phyloP scores from a whole-genome alignment of 805 yeast species.

The Pichia californica region DNA sequence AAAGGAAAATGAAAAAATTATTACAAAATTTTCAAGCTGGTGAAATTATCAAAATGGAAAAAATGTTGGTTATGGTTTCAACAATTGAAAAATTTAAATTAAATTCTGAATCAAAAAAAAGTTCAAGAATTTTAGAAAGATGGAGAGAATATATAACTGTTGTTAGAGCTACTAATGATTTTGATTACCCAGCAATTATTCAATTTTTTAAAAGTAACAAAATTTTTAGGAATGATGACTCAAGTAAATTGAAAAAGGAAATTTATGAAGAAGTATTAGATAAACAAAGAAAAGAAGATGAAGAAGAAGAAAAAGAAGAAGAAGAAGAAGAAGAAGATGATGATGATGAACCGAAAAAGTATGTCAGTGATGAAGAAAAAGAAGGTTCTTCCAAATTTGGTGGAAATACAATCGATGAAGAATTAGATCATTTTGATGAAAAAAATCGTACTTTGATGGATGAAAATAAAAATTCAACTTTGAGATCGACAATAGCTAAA shows the following conservation, averaged over 20 bases:
- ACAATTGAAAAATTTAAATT: conserved; percentile 28
- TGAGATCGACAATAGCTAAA: background rate
- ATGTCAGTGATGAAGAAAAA: background rate
- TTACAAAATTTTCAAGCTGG: conserved; percentile 41
- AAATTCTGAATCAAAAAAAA: conserved; percentile 22
- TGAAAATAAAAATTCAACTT: background rate
- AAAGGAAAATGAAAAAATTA: conserved; percentile 20
- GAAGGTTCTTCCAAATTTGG: too few species aligned
- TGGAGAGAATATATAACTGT: conserved; percentile 80
- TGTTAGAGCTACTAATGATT: conserved; percentile 53
- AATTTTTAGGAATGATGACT: conserved; percentile 23
- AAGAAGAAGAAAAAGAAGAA: background rate
- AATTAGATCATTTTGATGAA: background rate
- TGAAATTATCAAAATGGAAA: conserved; percentile 58
- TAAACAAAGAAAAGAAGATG: background rate
- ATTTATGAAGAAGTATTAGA: conserved; percentile 1
- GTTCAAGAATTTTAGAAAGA: conserved; percentile 50
- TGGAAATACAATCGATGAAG: background rate
- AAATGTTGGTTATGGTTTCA: conserved; percentile 53
- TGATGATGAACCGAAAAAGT: background rate
- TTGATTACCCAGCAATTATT: conserved; percentile 46
- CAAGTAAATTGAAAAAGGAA: background rate
- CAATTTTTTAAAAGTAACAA: conserved; percentile 53
- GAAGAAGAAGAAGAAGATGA: background rate
- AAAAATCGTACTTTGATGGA: background rate